Evolutionary conservation across 2,329 filamentous ascomycete species (phyloP), one percentile per base, ranked within the genome.

Genomic region (Cytospora chrysosperma): DNA sequence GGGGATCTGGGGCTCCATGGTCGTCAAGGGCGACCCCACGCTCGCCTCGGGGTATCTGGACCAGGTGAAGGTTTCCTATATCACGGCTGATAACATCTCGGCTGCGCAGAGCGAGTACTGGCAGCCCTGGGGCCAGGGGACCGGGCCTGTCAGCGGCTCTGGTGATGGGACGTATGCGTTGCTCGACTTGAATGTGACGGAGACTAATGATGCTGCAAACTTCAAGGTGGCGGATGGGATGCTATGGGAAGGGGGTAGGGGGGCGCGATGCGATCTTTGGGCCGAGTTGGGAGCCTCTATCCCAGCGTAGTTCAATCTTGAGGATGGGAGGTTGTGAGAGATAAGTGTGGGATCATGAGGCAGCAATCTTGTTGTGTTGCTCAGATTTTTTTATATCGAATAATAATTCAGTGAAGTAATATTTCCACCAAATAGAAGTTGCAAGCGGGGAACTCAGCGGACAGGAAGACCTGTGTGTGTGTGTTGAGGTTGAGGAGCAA

Each of bases 231-330:
- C 75, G 17, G 71, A 80, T 72, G 78, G 75, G n/a, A 74, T 74
- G 52, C 71, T 71, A 1, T 80, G 78, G 78, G 79, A 81, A 61
- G 77, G 73, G 9, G 77, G 76, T 1, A 70, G 78, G 27, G 78
- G 77, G 0, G 62, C 65, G 30, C 69, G 78, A 57, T 80, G 78
- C 66, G 75, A 76, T 52, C 76, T 79, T 58, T 80, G 78, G 78
- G 12, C 26, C n/a, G 37, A 53, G 24, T 50, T 63, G 6, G 61
- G 61, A 4, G 55, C 49, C 9, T 28, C 49, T 10, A 55, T 63
- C 15, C 61, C 55, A 1, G 61, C 47, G n/a, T 63, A 30, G 30
- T 1, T 17, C 5, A n/a, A 6, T 8, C 6, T 37, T 3, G 6
- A 6, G 5, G 15, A 13, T 37, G 34, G 34, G 6, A 37, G 15